phyloP scores from a whole-genome alignment of 352 stramenopile genomes.

The Phytophthora ohioensis region DNA sequence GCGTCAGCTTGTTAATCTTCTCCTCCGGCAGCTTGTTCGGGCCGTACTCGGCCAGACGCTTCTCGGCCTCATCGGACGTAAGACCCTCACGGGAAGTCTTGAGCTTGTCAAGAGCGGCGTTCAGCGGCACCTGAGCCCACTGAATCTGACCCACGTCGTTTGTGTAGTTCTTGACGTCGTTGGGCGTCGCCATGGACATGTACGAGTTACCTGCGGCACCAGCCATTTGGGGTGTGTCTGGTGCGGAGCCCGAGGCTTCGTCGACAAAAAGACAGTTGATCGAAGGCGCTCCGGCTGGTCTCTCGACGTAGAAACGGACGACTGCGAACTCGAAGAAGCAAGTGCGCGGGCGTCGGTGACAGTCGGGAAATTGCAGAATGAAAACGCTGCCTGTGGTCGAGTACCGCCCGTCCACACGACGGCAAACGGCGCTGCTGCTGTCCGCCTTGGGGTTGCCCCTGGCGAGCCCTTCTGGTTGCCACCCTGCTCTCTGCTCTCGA shows the following conservation, averaged over 20 bases:
- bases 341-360: conserved; percentile 38
- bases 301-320: conserved; percentile 30
- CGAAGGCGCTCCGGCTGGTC: conserved; percentile 34
- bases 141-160: conserved; percentile 83
- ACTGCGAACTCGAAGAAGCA: conserved; percentile 21
- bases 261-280: conserved; percentile 15
- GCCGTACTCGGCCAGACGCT: conserved; percentile 77
- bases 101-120: conserved; percentile 86
- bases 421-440: conserved; percentile 2
- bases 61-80: conserved; percentile 77
- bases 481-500: conserved; percentile 15
- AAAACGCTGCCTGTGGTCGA: conserved; percentile 16
- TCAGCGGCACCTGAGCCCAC: conserved; percentile 76
- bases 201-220: conserved; percentile 63
- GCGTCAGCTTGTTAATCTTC: conserved; percentile 80
- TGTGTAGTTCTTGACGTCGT: conserved; percentile 82
- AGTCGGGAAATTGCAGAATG: conserved; percentile 81
- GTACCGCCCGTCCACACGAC: conserved; percentile 30
- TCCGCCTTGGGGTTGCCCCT: conserved; percentile 1
- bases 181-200: conserved; percentile 82
- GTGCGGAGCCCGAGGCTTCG: conserved; percentile 32
- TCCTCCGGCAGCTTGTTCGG: conserved; percentile 86
- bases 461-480: conserved; percentile 5
- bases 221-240: conserved; percentile 57
- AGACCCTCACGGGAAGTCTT: conserved; percentile 76